Evolutionary conservation across 2,329 filamentous ascomycete genomes (phyloP), one percentile per base, ranked within the genome.

Genomic region (Leptosphaerulina australis): DNA sequence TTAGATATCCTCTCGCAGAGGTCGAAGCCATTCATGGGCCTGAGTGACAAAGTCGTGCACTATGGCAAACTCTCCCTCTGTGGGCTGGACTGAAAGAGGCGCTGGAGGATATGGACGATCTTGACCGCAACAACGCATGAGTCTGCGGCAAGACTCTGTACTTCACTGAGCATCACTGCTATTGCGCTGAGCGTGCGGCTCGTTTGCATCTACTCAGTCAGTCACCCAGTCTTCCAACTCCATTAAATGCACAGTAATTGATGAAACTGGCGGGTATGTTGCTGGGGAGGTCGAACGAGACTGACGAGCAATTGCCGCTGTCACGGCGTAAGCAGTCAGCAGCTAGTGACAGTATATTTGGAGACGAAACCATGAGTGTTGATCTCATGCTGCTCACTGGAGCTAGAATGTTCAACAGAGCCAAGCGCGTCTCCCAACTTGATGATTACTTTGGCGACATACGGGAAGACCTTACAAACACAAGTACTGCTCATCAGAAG

Each of bases 21-120:
- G n/a, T n/a, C 40, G 35, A 34, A 40, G 35, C 44, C 44, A 40
- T 14, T 17, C 44, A 33, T 48, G 35, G 15, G 21, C 21, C 17
- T 40, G 35, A 28, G 26, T 48, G 26, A 48, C 14, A 21, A 30
- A 48, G 29, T 48, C 35, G 26, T 48, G 44, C 29, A 48, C 34
- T 22, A 36, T 48, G 9, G 40, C 44, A 39, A 40, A 40, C 25
- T 31, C 10, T 6, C 26, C 24, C 26, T 3, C 22, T 24, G 44
- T 48, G 25, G 44, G 14, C n/a, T 26, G 21, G 5, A 48, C 35
- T 18, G 3, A 5, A 21, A 48, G 15, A 25, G 44, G 22, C 20
- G 28, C 4, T 33, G 44, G 25, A 40, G 34, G 15, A 20, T 40
- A 26, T 18, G 35, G 44, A 34, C 44, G 44, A 40, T 30, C 44